phyloP scores from a whole-genome alignment of 306 rosid genomes.

The Sindora glabra region DNA sequence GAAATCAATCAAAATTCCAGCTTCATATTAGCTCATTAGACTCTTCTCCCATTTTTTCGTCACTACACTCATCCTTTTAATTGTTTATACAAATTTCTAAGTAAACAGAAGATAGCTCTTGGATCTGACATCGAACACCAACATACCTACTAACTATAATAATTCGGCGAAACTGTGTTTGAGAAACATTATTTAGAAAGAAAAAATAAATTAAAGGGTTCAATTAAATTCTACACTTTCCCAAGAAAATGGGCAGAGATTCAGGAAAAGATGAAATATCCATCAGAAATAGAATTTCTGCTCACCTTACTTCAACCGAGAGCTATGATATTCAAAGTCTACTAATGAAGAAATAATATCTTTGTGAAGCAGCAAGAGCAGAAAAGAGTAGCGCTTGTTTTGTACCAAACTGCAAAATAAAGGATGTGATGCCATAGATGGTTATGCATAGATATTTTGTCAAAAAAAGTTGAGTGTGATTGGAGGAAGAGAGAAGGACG shows the following conservation, averaged over 20 bases:
- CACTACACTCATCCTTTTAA: background rate
- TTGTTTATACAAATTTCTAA: background rate
- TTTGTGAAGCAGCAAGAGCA: background rate
- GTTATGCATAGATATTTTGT: constrained; percentile 11
- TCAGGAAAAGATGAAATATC: constrained; percentile 21
- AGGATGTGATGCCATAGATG: background rate
- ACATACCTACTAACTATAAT: constrained; percentile 6
- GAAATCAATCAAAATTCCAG: background rate
- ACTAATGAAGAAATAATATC: background rate
- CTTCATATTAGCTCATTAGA: background rate
- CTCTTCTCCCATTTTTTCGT: background rate
- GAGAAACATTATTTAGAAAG: background rate
- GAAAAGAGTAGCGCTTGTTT: constrained; percentile 2
- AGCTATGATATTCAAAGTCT: constrained; percentile 4
- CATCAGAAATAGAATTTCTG: background rate
- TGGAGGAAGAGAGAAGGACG: constrained; percentile 1
- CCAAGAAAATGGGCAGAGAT: constrained; percentile 2
- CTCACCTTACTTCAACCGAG: constrained; percentile 29
- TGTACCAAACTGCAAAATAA: constrained; percentile 3
- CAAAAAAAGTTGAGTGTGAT: background rate
- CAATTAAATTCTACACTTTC: background rate
- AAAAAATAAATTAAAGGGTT: background rate
- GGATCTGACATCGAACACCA: constrained; percentile 1
- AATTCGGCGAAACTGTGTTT: background rate
- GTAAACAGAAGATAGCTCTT: background rate